A percentile compares a stretch with the other conserved stretches of the same genome.
phyloP scores from a whole-genome alignment of 225 moss, liverwort and hornwort species.

The Ulota crispa region DNA sequence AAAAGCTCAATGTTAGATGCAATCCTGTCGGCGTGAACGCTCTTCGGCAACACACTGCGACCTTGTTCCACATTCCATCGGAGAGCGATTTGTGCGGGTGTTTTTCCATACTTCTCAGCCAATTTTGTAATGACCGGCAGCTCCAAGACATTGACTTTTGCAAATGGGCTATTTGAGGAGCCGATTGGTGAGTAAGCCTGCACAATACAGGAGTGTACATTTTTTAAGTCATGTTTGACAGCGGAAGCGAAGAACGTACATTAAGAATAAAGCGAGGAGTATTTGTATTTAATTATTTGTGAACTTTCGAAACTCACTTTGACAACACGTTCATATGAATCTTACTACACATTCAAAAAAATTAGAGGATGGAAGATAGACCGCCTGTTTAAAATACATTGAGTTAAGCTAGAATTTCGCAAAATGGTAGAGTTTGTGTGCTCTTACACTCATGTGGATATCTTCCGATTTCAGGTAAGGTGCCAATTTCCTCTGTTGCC shows the following conservation, averaged over 20 bases:
- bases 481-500: conserved; percentile 55
- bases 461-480: conserved; percentile 40
- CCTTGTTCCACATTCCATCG: conserved; percentile 59
- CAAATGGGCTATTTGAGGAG: conserved; percentile 41
- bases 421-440: conserved; percentile 6
- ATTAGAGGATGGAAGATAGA: conserved; percentile 3
- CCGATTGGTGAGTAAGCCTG: conserved; percentile 66
- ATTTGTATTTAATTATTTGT: neutral
- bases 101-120: conserved; percentile 40
- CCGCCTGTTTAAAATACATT: neutral
- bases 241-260: neutral
- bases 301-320: neutral
- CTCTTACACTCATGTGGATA: conserved; percentile 56
- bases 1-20: conserved; percentile 49
- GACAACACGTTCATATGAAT: neutral
- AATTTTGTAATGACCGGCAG: conserved; percentile 29
- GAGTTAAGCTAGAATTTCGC: conserved; percentile 3
- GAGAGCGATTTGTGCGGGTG: conserved; percentile 59
- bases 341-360: neutral
- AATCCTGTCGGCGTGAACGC: conserved; percentile 37
- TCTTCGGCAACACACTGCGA: conserved; percentile 56
- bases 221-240: neutral
- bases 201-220: neutral
- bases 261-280: neutral
- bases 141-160: conserved; percentile 49